Conservation (phyloP, 1,139 yeast genomes). For the Saccharomyces pastorianus region DNA sequence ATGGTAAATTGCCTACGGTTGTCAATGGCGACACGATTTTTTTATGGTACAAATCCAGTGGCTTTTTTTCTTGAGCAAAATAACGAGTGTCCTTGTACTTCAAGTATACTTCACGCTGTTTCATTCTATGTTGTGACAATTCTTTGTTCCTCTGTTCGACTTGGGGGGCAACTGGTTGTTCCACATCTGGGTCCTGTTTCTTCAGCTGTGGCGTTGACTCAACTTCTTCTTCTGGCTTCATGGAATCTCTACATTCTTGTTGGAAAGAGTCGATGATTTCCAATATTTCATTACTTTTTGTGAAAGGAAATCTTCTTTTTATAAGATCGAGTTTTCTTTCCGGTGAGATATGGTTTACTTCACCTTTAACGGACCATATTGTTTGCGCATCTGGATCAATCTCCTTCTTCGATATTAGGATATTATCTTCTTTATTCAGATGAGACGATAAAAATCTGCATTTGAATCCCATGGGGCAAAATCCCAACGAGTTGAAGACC, state of each 20-base stretch:
- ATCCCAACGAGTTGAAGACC: constrained; percentile 70
- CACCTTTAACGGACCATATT: constrained; percentile 40
- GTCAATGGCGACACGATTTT: constrained; percentile 93
- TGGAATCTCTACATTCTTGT: constrained; percentile 33
- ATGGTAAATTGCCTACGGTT: constrained; percentile 95
- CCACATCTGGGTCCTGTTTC: constrained; percentile 17
- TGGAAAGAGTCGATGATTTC: constrained; percentile 49
- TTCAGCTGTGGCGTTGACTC: constrained; percentile 16
- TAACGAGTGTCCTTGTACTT: constrained; percentile 70
- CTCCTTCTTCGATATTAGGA: constrained; percentile 14
- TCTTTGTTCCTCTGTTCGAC: constrained; percentile 23
- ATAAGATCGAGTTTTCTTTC: constrained; percentile 50
- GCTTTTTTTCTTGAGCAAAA: constrained; percentile 73
- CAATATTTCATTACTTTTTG: constrained; percentile 46
- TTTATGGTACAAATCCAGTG: constrained; percentile 56
- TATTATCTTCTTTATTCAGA: constrained; percentile 37
- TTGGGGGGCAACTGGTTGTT: constrained; percentile 20
- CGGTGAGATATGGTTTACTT: constrained; percentile 55
- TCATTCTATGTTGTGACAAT: constrained; percentile 31
- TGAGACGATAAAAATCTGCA: constrained; percentile 91
- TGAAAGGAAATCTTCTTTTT: constrained; percentile 53
- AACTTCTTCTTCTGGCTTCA: constrained; percentile 9
- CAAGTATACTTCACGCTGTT: constrained; percentile 34
- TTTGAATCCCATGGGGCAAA: constrained; percentile 85
- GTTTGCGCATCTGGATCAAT: background rate